Base-by-base conservation (phyloP, 768 basidiomycete species). In the Phylloporus sp. region DNA sequence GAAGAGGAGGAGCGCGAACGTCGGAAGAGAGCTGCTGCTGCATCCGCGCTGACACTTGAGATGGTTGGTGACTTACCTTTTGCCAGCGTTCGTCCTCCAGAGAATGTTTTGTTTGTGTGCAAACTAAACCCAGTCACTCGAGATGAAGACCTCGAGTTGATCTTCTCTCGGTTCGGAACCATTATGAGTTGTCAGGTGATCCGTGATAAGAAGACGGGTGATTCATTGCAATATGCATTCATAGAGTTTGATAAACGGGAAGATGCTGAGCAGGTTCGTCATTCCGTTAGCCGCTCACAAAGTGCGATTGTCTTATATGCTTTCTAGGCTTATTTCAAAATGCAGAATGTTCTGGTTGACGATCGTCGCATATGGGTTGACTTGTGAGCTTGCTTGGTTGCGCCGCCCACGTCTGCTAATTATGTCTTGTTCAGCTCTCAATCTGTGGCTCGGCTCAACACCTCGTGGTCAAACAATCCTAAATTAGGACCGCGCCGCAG, bases 41-140 rank as follows among this genome's bases (percentile, higher is more conserved):
- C 95, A 0, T 93, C 94, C 40, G 97, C 97, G 1, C 74, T 99
- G 34, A 98, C 97, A 5, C 81, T 99, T 45, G 97, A 99, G 70
- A 99, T 99, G 97, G 95, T 99, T 50, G 97, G 97, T 28, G 97
- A 99, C 70, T 75, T 98, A 47, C 97, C 97, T 1, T 98, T 99
- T 66, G 97, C 97, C 23, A 94, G 95, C 63, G 94, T 99, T 39
- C 83, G 94, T 39, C 97, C 97, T 0, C 97, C 97, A 1, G 97
- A 99, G 72, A 98, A 98, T 68, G 94, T 98, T 24, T 72, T 99
- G 12, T 99, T 99, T 70, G 95, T 99, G 10, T 99, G 97, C 84
- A 98, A 98, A 66, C 80, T 98, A 57, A 99, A 99, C 64, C 82
- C 91, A 20, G 95, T 97, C 18, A 98, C 97, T 24, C 78, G 88